Evolutionary conservation across 257 asterid species (phyloP), one percentile per base, ranked within the genome.

Genomic region (Vinca minor): DNA sequence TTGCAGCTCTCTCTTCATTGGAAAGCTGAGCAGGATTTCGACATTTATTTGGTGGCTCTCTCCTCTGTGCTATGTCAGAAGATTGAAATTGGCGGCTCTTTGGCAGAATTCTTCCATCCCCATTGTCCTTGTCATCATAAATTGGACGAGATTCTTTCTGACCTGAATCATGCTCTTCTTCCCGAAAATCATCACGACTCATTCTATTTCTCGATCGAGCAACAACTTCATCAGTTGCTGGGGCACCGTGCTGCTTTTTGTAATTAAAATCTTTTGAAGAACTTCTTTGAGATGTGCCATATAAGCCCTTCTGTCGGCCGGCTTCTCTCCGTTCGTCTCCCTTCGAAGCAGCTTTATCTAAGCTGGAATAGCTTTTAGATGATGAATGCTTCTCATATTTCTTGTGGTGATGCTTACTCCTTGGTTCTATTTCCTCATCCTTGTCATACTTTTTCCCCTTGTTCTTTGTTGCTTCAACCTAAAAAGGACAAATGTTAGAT

Each of bases 1-100:
- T 85, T 1, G 90, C 92, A 62, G 95, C 89, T 71, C 96, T 82
- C 81, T 93, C 98, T 80, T 89, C 97, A 66, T 87, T 89, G n/a
- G 97, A 79, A 46, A 93, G 87, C 65, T 76, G 83, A 58, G 71
- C 77, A 34, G 89, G 50, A 29, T 59, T 80, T 32, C 85, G 69
- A 36, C 60, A 83, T 74, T 71, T 76, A 70, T 68, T 78, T 53
- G 12, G 66, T 5, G 81, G 23, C 53, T 76, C 90, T 34, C 32
- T 34, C 70, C 84, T 77, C 21, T 82, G 81, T 25, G 77, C 79
- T 76, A 59, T 71, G 57, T 62, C 76, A 57, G 85, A 77, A 57
- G 85, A 77, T n/a, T n/a, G n/a, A n/a, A n/a, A n/a, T n/a, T n/a
- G n/a, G n/a, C n/a, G n/a, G n/a, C n/a, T n/a, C n/a, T n/a, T n/a